phyloP scores from a whole-genome alignment of 2,329 filamentous ascomycete genomes.

The Penicillium frequentans region DNA sequence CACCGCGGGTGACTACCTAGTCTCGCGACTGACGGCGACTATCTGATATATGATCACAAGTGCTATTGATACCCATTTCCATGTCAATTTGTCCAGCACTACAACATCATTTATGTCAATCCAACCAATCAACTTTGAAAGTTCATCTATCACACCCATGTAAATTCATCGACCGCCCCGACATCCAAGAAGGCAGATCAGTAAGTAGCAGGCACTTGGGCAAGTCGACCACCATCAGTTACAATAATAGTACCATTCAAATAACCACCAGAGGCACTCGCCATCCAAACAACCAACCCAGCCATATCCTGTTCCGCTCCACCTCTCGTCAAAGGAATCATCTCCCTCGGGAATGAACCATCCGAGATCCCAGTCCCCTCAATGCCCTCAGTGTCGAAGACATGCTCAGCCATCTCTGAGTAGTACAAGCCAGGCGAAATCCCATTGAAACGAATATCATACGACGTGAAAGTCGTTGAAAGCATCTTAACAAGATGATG shows the following conservation, averaged over 20 bases:
- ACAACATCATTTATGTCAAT: background rate
- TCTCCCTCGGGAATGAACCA: slow-evolving; percentile 42
- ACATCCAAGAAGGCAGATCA: slow-evolving; percentile 23
- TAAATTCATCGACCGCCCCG: too few relatives aligned
- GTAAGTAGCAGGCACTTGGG: slow-evolving; percentile 56
- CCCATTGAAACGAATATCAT: slow-evolving; percentile 51
- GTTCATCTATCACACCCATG: background rate
- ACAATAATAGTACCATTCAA: slow-evolving; percentile 64
- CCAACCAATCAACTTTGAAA: background rate
- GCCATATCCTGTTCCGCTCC: slow-evolving; percentile 65
- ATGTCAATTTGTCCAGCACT: background rate
- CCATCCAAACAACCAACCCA: slow-evolving; percentile 65
- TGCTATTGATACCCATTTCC: background rate
- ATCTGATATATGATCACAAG: slow-evolving; percentile 33
- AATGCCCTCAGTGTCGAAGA: slow-evolving; percentile 46
- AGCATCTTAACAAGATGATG: slow-evolving; percentile 53
- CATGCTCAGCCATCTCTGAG: slow-evolving; percentile 59
- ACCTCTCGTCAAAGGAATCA: slow-evolving; percentile 59
- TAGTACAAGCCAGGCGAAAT: slow-evolving; percentile 58
- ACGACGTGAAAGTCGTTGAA: slow-evolving; percentile 40
- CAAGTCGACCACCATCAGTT: slow-evolving; percentile 63
- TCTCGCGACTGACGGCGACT: slow-evolving; percentile 76
- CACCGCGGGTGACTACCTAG: slow-evolving; percentile 77
- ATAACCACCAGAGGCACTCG: slow-evolving; percentile 64
- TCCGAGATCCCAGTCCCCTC: slow-evolving; percentile 35